phyloP scores from a whole-genome alignment of 768 basidiomycete genomes.

The Megacollybia marginata region DNA sequence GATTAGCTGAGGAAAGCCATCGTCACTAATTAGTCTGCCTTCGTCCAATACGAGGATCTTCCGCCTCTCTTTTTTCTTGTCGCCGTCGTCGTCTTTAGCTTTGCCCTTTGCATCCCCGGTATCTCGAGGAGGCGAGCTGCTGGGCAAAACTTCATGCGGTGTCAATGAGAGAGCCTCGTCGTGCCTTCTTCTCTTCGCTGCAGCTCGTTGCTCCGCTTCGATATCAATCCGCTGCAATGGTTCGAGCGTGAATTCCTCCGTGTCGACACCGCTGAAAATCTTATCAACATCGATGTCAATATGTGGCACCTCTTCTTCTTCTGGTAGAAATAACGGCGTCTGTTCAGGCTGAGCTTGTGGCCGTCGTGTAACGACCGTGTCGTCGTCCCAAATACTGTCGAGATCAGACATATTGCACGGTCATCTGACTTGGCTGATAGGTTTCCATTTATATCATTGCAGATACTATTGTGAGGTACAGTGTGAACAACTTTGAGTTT shows the following conservation, averaged over 20 bases:
- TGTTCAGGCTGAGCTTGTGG: not conserved
- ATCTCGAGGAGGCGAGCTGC: slow-evolving; percentile 40
- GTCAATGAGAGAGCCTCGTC: slow-evolving; percentile 21
- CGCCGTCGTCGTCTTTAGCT: slow-evolving; percentile 15
- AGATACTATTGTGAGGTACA: no score
- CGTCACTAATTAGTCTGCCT: slow-evolving; percentile 57
- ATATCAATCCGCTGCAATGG: slow-evolving; percentile 38
- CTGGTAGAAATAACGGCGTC: slow-evolving; percentile 48
- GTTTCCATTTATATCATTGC: no score
- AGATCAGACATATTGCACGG: not conserved
- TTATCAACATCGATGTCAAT: slow-evolving; percentile 44
- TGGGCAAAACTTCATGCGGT: slow-evolving; percentile 39
- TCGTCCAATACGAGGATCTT: slow-evolving; percentile 65
- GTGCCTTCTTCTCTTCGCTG: slow-evolving; percentile 39
- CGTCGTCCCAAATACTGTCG: slow-evolving; percentile 51
- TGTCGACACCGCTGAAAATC: slow-evolving; percentile 29
- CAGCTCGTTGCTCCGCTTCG: slow-evolving; percentile 45
- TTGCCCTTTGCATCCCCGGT: slow-evolving; percentile 17
- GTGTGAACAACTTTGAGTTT: no score
- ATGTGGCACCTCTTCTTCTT: slow-evolving; percentile 37
- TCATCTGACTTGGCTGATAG: no score
- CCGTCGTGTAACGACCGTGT: slow-evolving; percentile 22
- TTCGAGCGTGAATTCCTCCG: slow-evolving; percentile 34
- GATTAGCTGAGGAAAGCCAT: slow-evolving; percentile 77
- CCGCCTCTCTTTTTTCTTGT: slow-evolving; percentile 37